A percentile compares a stretch with the other conserved stretches of the same genome.
Evolutionary conservation across 257 asterid species (phyloP).

Genomic region (Solanum corneliomulleri): DNA sequence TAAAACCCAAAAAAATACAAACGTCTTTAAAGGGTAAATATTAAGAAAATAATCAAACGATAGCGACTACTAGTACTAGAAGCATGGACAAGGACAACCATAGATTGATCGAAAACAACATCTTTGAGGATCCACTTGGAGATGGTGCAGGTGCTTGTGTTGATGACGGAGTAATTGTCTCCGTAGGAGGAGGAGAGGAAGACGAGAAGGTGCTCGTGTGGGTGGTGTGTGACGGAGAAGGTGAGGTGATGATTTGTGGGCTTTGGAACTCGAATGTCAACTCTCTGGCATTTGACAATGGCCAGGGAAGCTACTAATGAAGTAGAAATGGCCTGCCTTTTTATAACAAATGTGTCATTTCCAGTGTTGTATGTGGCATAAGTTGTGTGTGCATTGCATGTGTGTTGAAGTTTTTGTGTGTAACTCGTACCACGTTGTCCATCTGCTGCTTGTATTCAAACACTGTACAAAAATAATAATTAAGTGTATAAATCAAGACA

Average conservation of each 20-base stretch:
- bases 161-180: neutral
- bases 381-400: conserved; percentile 31
- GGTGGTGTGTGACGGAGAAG: neutral
- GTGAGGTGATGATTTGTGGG: neutral
- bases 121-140: neutral
- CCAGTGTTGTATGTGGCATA: conserved; percentile 22
- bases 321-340: conserved; percentile 39
- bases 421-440: conserved; percentile 44
- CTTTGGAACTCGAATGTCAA: conserved; percentile 34
- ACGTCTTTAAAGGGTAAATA: neutral
- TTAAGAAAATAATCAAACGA: neutral
- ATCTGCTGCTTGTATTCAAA: conserved; percentile 38
- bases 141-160: neutral
- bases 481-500: too few species aligned
- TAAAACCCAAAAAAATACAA: neutral
- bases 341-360: conserved; percentile 31
- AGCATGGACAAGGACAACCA: neutral
- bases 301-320: conserved; percentile 32
- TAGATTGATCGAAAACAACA: neutral
- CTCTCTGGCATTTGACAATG: conserved; percentile 50
- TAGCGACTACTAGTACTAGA: neutral
- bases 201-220: neutral
- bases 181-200: neutral
- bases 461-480: conserved; percentile 10
- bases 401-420: conserved; percentile 28